Evolutionary conservation across 139 green algal genomes (phyloP).

Genomic region (Limnomonas spitsbergensis): DNA sequence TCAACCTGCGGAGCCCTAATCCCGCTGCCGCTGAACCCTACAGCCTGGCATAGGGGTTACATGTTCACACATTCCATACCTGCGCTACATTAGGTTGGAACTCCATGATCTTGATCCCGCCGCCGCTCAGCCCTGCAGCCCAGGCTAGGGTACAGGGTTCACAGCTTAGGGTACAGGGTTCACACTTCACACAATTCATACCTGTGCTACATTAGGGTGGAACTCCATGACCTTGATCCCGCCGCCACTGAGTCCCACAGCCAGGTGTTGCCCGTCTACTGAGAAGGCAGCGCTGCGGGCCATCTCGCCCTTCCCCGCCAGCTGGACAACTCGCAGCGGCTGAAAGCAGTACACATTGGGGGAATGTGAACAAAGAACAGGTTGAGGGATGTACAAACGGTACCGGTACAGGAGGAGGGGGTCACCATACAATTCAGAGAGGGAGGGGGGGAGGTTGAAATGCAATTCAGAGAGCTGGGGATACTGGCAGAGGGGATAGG

Average conservation of each 20-base stretch:
- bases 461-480: too few species aligned
- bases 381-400: too few species aligned
- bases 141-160: background rate
- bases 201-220: conserved; percentile 8
- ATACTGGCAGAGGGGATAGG: background rate
- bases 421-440: too few species aligned
- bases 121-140: conserved; percentile 29
- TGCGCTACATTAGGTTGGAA: conserved; percentile 13
- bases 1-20: background rate
- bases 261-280: conserved; percentile 47
- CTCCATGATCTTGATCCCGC: conserved; percentile 47
- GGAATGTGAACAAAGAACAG: too few species aligned
- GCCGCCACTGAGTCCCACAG: conserved; percentile 39
- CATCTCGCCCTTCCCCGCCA: conserved; percentile 28
- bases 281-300: conserved; percentile 37
- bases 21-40: background rate
- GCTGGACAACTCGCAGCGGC: conserved; percentile 52
- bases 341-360: conserved; percentile 18
- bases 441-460: too few species aligned
- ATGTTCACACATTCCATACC: too few species aligned
- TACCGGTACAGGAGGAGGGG: too few species aligned
- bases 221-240: conserved; percentile 47
- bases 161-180: background rate
- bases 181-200: background rate
- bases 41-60: too few species aligned